Base-by-base conservation (phyloP, 1,284 basidiomycete genomes). In the Exsudoporus floridanus region DNA sequence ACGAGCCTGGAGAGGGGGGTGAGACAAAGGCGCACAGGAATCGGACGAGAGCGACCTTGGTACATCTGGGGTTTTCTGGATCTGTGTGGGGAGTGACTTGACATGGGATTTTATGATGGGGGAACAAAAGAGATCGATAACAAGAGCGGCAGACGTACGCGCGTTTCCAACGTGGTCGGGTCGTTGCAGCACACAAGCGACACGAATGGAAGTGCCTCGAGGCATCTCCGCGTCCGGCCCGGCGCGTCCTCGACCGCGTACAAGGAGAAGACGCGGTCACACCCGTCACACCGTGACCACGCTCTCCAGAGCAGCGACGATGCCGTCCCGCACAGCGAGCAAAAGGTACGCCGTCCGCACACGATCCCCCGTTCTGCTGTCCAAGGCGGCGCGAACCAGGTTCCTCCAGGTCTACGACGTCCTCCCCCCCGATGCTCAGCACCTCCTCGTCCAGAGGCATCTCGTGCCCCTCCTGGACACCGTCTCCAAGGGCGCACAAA, bases 81-180 rank as follows among this genome's bases (percentile, higher is more conserved):
- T 63, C 83, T 79, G 63, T 83, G 82, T 19, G 81, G 80, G 46
- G 83, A 83, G 63, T 81, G 80, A 60, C 74, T 81, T 45, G 84
- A 76, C 84, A 86, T 86, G 53, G 48, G 53, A 28, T 54, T 59
- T 57, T 50, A 55, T 46, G 31, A 39, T 58, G 47, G 18, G 18
- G 6, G 9, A 55, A 49, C 25, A 51, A 34, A 50, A 27, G 49
- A 60, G 64, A 68, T 63, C 54, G 41, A 42, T 50, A 43, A 41
- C 27, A 42, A 35, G 50, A n/a, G n/a, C n/a, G n/a, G n/a, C n/a
- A n/a, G n/a, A 54, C 54, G 56, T 53, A 57, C 68, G 66, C 65
- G 68, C 65, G 68, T 66, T 70, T 66, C 54, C 63, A 67, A 68
- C 68, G 65, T 70, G 65, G 64, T 48, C 46, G 48, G 53, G 43